Base-by-base conservation (phyloP, 352 stramenopile genomes). In the Globisporangium cederbergense region DNA sequence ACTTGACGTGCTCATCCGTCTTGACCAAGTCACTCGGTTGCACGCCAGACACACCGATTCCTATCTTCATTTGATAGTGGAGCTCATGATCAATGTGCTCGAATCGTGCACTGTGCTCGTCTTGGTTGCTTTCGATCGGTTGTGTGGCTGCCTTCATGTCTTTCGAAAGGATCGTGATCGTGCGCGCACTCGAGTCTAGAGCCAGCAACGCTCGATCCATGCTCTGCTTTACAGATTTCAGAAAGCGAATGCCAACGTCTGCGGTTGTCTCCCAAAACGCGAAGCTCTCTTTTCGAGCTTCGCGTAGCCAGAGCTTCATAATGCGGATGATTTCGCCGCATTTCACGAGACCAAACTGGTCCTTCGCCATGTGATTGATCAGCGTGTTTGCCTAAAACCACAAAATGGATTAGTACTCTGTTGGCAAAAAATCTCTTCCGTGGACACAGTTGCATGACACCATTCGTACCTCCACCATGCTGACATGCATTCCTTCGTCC, bases 301-400 rank as follows among this genome's bases (percentile, higher is more conserved):
- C 54, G 30, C 70, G 40, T 14, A 81, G 22, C 81, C 78, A 88
- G 3, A 36, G 14, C 66, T 74, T 81, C 65, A 87, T 65, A n/a
- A 76, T 51, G 25, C 81, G 81, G 28, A 86, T 46, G 30, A 88
- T 63, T 32, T 90, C 77, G 32, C 75, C 73, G n/a, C 69, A 78
- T 18, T 74, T 77, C 14, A 78, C 77, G 40, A 75, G 63, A n/a
- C 78, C 78, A 14, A 86, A 70, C 18, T 80, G 65, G 38, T 85
- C 76, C 5, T 59, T 47, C 22, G 63, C 20, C 60, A 89, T 71
- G 34, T 74, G 66, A n/a, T 46, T 3, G 9, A 81, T 20, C 13
- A 88, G 62, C 1, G 22, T 18, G 11, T 78, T 38, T 18, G 79
- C 76, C 81, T 89, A n/a, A n/a, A 14, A 18, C 9, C 36, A 42